Percentiles rank a stretch among this genome's conserved stretches.
Conservation (phyloP, 495 filamentous ascomycete species). For the Xylaria longipes region DNA sequence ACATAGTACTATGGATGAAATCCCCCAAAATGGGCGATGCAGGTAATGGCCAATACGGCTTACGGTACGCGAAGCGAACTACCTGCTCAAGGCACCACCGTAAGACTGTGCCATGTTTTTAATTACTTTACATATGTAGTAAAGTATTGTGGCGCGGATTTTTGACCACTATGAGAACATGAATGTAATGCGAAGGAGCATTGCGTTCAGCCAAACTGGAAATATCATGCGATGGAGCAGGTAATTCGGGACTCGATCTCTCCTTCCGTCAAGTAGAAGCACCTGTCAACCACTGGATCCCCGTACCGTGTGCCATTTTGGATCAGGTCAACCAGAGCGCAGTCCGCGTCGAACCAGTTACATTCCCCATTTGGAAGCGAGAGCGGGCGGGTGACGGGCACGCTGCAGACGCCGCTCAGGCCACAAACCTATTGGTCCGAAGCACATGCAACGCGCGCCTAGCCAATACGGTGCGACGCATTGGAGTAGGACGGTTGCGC, state of each 20-base stretch:
- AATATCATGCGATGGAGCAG: background rate
- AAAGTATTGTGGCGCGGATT: background rate
- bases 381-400: conserved; percentile 8
- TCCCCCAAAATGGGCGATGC: conserved; percentile 4
- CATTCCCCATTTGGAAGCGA: conserved; percentile 4
- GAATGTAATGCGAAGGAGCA: background rate
- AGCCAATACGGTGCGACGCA: background rate
- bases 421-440: conserved; percentile 6
- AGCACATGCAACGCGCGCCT: background rate
- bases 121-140: background rate
- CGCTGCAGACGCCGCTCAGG: conserved; percentile 1
- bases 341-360: background rate
- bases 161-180: conserved; percentile 1
- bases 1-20: background rate
- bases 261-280: background rate
- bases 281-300: background rate
- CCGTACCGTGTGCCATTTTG: background rate
- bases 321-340: conserved; percentile 1
- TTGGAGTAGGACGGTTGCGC: background rate
- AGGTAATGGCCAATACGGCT: background rate
- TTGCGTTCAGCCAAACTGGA: background rate
- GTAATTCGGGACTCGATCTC: conserved; percentile 3
- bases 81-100: background rate
- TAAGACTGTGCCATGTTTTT: conserved; percentile 1
- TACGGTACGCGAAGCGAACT: conserved; percentile 5